Percentiles rank a stretch among this genome's conserved stretches.
Conservation (phyloP, 371 early-diverging fungal species). For the Polyrhizophydium stewartii region DNA sequence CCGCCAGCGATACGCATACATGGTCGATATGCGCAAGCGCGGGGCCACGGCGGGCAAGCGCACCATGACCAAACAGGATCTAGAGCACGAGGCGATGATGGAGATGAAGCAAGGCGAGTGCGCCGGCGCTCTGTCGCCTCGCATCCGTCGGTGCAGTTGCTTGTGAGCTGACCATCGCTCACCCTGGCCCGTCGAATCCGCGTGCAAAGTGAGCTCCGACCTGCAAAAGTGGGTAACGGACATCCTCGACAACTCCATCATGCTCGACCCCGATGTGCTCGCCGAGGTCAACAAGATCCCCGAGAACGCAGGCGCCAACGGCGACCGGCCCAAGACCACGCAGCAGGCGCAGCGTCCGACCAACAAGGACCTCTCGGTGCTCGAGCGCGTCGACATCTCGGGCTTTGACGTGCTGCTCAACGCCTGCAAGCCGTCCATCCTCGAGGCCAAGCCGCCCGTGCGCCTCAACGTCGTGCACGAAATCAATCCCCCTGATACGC, state of each 20-base stretch:
- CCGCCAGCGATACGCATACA: neutral
- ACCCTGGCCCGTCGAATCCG: too few species aligned
- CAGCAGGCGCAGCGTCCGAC: neutral
- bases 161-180: too few species aligned
- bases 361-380: neutral
- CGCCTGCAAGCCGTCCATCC: constrained; percentile 35
- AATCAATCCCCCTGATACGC: constrained; percentile 20
- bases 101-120: constrained; percentile 9
- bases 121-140: neutral
- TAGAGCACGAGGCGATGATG: constrained; percentile 10
- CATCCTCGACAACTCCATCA: constrained; percentile 10
- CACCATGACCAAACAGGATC: constrained; percentile 5
- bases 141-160: too few species aligned
- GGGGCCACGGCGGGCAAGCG: constrained; percentile 1
- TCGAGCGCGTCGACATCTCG: neutral
- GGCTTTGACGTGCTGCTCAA: constrained; percentile 30
- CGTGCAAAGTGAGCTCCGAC: constrained; percentile 6
- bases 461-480: constrained; percentile 33
- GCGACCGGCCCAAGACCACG: too few species aligned
- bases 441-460: constrained; percentile 29
- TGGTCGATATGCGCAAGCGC: neutral
- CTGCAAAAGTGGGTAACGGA: constrained; percentile 10
- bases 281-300: constrained; percentile 5
- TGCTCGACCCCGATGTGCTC: constrained; percentile 4
- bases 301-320: neutral